Conservation (phyloP, 345 rosid genomes). For the Syzygium grande region DNA sequence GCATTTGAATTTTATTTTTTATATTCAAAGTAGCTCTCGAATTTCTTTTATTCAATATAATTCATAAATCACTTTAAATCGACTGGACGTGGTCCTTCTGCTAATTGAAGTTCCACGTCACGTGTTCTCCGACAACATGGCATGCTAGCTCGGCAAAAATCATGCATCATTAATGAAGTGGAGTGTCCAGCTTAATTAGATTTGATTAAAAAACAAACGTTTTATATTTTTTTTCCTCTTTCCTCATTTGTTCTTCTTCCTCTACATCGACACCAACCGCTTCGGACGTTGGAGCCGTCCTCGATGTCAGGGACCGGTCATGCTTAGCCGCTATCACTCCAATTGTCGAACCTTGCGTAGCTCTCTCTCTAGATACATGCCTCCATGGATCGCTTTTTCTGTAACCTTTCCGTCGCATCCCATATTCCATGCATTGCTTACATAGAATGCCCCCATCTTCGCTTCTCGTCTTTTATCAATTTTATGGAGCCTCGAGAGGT, state of each 20-base stretch:
- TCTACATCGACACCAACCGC: not conserved
- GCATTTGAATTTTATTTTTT: not conserved
- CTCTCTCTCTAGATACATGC: not conserved
- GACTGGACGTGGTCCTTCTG: not conserved
- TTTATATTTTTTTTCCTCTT: not conserved
- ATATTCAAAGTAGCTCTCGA: not conserved
- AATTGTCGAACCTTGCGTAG: not conserved
- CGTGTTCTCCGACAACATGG: not conserved
- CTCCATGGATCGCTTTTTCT: not conserved
- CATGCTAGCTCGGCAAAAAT: not conserved
- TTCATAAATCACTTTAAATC: not conserved
- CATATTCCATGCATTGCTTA: not conserved
- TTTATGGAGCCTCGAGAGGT: not conserved
- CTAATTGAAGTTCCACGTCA: not conserved
- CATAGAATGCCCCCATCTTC: not conserved
- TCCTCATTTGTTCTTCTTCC: not conserved
- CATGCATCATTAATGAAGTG: not conserved
- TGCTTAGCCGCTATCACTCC: not conserved
- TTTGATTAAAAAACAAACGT: not conserved
- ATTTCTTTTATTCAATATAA: not conserved
- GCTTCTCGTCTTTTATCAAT: not conserved
- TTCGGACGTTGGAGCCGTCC: not conserved
- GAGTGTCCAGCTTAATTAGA: not conserved
- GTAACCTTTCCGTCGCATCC: not conserved
- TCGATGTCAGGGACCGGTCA: not conserved